Evolutionary conservation across 129 eudicot species (phyloP).

Genomic region (Flaveria brownii): DNA sequence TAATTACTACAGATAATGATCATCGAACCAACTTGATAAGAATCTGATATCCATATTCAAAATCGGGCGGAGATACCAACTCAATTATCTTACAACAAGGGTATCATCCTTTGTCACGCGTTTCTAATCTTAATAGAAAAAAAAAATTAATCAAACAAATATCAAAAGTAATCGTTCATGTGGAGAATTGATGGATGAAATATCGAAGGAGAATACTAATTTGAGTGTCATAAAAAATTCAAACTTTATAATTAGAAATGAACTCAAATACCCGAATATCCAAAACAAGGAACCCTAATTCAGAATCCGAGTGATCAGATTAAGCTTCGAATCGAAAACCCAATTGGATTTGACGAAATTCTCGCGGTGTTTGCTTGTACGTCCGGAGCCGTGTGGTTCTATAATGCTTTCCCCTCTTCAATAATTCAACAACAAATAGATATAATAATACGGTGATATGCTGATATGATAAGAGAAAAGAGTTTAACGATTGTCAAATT

Average conservation of each 20-base stretch:
- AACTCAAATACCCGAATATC: conserved; percentile 28
- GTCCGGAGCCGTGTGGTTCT: conserved; percentile 40
- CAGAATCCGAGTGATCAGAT: not conserved
- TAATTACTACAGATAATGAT: not conserved
- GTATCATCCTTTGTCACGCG: not conserved
- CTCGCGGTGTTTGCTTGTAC: conserved; percentile 26
- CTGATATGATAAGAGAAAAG: conserved; percentile 9
- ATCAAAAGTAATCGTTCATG: not conserved
- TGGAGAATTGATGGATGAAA: not conserved
- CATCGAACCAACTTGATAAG: conserved; percentile 6
- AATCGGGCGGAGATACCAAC: not conserved
- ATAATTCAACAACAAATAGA: conserved; percentile 27
- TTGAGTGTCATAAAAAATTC: conserved; percentile 24
- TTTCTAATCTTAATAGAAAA: not conserved
- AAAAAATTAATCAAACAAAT: conserved; percentile 19
- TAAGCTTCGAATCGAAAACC: conserved; percentile 18
- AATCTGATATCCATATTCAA: conserved; percentile 6
- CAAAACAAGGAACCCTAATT: conserved; percentile 8
- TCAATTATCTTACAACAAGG: conserved; percentile 18
- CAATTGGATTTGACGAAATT: conserved; percentile 30
- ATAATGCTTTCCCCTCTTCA: conserved; percentile 28
- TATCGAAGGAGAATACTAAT: not conserved
- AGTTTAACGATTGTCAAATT: not conserved
- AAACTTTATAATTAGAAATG: conserved; percentile 12
- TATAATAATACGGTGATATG: conserved; percentile 5